phyloP scores from a whole-genome alignment of 2,329 filamentous ascomycete genomes.

The Lecanoromycetidae sp. region DNA sequence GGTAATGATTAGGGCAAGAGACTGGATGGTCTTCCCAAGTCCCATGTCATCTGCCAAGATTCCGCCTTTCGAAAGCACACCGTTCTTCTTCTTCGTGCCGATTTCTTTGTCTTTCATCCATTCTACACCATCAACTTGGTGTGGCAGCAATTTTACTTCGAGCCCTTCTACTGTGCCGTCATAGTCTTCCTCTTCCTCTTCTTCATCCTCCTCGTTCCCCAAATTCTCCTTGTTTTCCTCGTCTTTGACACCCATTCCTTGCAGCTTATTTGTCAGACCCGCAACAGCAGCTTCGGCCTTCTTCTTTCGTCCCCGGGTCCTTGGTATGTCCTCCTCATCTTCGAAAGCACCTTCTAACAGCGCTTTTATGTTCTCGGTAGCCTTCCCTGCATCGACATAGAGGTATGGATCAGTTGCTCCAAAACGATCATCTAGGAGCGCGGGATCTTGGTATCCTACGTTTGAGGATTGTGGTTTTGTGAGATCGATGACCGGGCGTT shows the following conservation, averaged over 20 bases:
- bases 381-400: constrained; percentile 37
- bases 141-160: constrained; percentile 75
- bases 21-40: constrained; percentile 81
- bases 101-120: constrained; percentile 95
- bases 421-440: constrained; percentile 37
- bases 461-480: constrained; percentile 29
- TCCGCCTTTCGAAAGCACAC: constrained; percentile 71
- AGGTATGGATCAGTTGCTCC: constrained; percentile 43
- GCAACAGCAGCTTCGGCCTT: constrained; percentile 30
- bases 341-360: constrained; percentile 40
- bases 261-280: constrained; percentile 33
- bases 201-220: constrained; percentile 25
- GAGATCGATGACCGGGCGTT: constrained; percentile 39
- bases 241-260: constrained; percentile 31
- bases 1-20: constrained; percentile 73
- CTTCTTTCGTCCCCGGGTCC: constrained; percentile 30
- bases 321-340: constrained; percentile 35
- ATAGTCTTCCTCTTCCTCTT: constrained; percentile 40
- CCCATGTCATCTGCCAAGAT: constrained; percentile 75
- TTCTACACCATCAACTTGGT: constrained; percentile 83
- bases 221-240: constrained; percentile 21
- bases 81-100: constrained; percentile 68
- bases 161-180: constrained; percentile 65
- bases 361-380: constrained; percentile 41
- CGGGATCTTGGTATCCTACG: constrained; percentile 39